phyloP scores from a whole-genome alignment of 768 basidiomycete genomes.

The Pseudohyphozyma bogoriensis region DNA sequence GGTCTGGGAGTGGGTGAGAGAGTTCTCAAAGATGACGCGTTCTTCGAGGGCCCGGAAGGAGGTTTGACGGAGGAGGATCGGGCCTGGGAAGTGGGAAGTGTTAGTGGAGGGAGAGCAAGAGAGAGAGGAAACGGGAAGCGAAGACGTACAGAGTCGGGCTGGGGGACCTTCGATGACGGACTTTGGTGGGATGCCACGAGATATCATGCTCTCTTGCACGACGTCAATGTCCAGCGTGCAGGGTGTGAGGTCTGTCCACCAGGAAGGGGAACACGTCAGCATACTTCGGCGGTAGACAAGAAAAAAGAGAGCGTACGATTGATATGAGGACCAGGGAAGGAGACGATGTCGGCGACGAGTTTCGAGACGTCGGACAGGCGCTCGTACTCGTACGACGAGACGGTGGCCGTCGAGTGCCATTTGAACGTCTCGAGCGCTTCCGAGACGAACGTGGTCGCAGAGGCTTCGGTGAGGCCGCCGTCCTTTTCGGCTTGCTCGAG shows the following conservation, averaged over 20 bases:
- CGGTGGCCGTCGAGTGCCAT: slow-evolving; percentile 32
- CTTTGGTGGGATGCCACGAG: slow-evolving; percentile 34
- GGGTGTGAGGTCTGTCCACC: slow-evolving; percentile 34
- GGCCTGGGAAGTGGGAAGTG: no score
- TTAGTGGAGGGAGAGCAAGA: no score
- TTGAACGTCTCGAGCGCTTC: slow-evolving; percentile 33
- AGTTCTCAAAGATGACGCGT: slow-evolving; percentile 29
- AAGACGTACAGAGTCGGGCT: slow-evolving; percentile 22
- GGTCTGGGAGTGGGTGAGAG: slow-evolving; percentile 8
- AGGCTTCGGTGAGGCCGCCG: slow-evolving; percentile 23
- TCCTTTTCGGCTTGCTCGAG: slow-evolving; percentile 28
- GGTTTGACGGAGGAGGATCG: slow-evolving; percentile 36
- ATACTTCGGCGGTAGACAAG: not conserved
- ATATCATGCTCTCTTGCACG: slow-evolving; percentile 33
- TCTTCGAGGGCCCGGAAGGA: slow-evolving; percentile 36
- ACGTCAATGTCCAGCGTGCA: slow-evolving; percentile 36
- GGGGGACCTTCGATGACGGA: slow-evolving; percentile 37
- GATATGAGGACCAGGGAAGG: slow-evolving; percentile 32
- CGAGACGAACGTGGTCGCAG: slow-evolving; percentile 26
- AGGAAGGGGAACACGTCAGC: not conserved
- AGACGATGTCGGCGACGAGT: slow-evolving; percentile 35
- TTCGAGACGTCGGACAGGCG: slow-evolving; percentile 26
- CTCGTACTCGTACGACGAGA: slow-evolving; percentile 29
- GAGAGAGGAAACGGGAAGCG: no score
- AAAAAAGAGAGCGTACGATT: slow-evolving; percentile 14